Conservation (phyloP, 1,139 yeast species). For the Blastobotrys persicus region DNA sequence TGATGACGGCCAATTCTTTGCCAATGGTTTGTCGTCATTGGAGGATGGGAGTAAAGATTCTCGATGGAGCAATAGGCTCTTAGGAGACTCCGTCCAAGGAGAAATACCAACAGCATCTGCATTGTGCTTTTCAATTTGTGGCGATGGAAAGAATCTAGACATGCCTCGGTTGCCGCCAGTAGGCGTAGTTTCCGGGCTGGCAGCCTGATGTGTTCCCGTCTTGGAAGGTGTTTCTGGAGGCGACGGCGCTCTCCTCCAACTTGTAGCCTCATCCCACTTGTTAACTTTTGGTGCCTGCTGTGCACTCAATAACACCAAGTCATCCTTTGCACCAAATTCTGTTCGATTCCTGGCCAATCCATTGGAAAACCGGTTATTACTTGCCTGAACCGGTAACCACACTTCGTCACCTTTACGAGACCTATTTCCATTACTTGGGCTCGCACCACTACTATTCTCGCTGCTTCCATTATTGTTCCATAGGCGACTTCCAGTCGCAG, state of each 20-base stretch:
- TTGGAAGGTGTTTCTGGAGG: conserved; percentile 12
- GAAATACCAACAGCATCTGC: neutral
- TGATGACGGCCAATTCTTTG: neutral
- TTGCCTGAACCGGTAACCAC: conserved; percentile 15
- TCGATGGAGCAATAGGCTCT: neutral
- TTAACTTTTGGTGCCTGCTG: conserved; percentile 4
- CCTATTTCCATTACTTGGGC: conserved; percentile 1
- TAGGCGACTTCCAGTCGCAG: conserved; percentile 5
- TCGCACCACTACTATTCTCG: neutral
- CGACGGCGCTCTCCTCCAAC: conserved; percentile 8
- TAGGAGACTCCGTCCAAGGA: neutral
- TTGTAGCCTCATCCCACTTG: conserved; percentile 2
- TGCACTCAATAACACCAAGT: conserved; percentile 9
- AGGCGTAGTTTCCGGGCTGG: conserved; percentile 5
- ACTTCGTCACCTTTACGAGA: conserved; percentile 11
- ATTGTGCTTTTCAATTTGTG: conserved; percentile 10
- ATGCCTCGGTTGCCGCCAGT: conserved; percentile 14
- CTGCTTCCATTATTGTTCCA: conserved; percentile 1
- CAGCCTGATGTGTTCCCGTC: conserved; percentile 10
- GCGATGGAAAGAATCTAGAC: conserved; percentile 21
- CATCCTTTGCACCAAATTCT: conserved; percentile 13
- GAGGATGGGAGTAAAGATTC: conserved; percentile 2
- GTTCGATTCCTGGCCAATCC: conserved; percentile 3
- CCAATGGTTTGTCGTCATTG: neutral
- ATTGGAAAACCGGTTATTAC: conserved; percentile 14